Percentiles rank a stretch among this genome's conserved stretches.
Evolutionary conservation across 345 rosid genomes (phyloP).

Genomic region (Boechera stricta): DNA sequence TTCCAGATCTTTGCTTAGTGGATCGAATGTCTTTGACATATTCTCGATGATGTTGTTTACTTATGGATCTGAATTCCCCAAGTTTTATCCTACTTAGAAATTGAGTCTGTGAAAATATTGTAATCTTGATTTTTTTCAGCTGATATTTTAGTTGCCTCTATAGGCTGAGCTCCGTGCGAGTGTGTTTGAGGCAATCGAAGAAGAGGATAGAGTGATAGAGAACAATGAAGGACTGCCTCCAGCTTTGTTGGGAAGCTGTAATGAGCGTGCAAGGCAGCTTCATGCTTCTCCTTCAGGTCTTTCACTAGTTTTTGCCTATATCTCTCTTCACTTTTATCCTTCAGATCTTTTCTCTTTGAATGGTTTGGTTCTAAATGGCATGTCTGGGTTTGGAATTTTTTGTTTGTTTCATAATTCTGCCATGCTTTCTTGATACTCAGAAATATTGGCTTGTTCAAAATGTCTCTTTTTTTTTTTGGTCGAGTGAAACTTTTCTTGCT

Average conservation of each 20-base stretch:
- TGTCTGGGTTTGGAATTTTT: background rate
- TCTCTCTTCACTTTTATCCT: background rate
- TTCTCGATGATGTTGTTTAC: background rate
- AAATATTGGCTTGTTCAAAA: background rate
- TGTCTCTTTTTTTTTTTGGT: background rate
- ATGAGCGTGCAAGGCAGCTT: constrained; percentile 89
- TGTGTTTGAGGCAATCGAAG: constrained; percentile 98
- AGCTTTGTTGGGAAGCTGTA: constrained; percentile 94
- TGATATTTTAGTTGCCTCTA: constrained; percentile 20
- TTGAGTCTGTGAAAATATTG: background rate
- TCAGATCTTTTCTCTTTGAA: background rate
- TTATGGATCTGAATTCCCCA: constrained; percentile 5
- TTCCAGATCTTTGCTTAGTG: constrained; percentile 18
- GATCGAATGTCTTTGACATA: background rate
- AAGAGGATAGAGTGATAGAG: constrained; percentile 84
- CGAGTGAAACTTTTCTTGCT: constrained; percentile 2
- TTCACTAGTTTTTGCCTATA: constrained; percentile 15
- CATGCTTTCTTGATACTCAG: background rate
- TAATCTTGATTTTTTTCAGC: background rate
- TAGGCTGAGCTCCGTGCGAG: constrained; percentile 99
- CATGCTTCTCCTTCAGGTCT: constrained; percentile 93
- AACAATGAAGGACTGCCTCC: constrained; percentile 83
- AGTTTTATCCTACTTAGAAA: background rate
- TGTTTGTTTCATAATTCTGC: background rate
- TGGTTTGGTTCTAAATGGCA: constrained; percentile 11